Conservation (phyloP, 148 eudicot genomes). For the Chenopodium suecicum region DNA sequence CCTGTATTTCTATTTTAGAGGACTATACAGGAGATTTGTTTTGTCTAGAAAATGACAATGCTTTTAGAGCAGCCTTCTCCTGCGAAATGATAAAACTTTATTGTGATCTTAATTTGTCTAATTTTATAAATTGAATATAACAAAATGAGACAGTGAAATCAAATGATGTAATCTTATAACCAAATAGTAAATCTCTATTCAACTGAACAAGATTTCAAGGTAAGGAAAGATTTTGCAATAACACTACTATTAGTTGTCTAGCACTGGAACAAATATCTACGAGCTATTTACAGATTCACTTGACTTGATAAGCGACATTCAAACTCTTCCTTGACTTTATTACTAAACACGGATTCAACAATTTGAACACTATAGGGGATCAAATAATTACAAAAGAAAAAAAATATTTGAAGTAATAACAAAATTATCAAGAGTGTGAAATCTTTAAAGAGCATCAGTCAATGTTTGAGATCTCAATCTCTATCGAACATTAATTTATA, state of each 20-base stretch:
- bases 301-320: conserved; percentile 55
- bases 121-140: neutral
- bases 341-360: conserved; percentile 55
- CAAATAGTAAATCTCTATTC: neutral
- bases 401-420: neutral
- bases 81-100: neutral
- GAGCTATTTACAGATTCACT: conserved; percentile 47
- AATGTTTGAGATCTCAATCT: neutral
- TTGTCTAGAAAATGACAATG: conserved; percentile 37
- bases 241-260: neutral
- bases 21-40: conserved; percentile 36
- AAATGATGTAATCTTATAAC: neutral
- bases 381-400: neutral
- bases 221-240: neutral
- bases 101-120: neutral
- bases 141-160: neutral
- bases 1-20: conserved; percentile 46
- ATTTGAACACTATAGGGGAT: conserved; percentile 42
- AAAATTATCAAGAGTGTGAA: neutral
- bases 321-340: conserved; percentile 77
- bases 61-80: conserved; percentile 24
- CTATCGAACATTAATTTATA: neutral
- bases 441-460: neutral
- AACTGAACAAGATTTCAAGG: neutral
- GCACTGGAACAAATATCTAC: conserved; percentile 16